Evolutionary conservation across 768 basidiomycete genomes (phyloP).

Genomic region (Coprinellus aureogranulatus): DNA sequence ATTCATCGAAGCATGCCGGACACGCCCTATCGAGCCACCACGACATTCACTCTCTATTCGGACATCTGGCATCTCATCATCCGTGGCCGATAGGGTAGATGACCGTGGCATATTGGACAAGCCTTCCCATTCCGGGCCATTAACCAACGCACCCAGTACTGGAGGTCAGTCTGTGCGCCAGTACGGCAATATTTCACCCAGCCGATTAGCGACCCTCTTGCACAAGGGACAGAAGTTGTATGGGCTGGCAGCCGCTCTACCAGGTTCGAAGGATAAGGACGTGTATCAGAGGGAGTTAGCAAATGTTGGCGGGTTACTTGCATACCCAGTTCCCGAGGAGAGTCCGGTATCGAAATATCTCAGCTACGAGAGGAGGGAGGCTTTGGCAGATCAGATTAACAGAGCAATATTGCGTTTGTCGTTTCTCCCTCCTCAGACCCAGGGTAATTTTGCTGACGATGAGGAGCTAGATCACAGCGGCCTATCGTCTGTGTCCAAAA

Average conservation of each 20-base stretch:
- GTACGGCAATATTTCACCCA: neutral
- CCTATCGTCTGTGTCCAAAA: conserved; percentile 51
- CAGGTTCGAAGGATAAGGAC: conserved; percentile 51
- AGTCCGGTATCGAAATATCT: conserved; percentile 77
- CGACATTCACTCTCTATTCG: conserved; percentile 1
- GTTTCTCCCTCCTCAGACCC: neutral
- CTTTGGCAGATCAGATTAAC: conserved; percentile 85
- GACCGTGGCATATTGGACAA: too few species aligned
- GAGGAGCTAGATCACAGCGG: conserved; percentile 45
- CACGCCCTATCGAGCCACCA: conserved; percentile 55
- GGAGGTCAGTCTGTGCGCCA: too few species aligned
- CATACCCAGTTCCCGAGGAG: conserved; percentile 77
- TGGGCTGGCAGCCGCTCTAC: conserved; percentile 55
- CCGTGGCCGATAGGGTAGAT: too few species aligned
- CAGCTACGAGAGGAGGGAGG: conserved; percentile 70
- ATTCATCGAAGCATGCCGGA: conserved; percentile 84
- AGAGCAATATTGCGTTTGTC: conserved; percentile 78
- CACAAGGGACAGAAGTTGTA: conserved; percentile 61
- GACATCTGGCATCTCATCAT: too few species aligned
- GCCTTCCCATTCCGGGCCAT: too few species aligned
- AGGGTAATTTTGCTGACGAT: neutral
- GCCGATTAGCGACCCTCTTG: conserved; percentile 4
- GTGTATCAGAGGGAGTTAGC: conserved; percentile 68
- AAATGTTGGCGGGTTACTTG: conserved; percentile 74
- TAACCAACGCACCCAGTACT: too few species aligned